Base-by-base conservation (phyloP, 768 basidiomycete genomes). In the Termitomyces sp. region DNA sequence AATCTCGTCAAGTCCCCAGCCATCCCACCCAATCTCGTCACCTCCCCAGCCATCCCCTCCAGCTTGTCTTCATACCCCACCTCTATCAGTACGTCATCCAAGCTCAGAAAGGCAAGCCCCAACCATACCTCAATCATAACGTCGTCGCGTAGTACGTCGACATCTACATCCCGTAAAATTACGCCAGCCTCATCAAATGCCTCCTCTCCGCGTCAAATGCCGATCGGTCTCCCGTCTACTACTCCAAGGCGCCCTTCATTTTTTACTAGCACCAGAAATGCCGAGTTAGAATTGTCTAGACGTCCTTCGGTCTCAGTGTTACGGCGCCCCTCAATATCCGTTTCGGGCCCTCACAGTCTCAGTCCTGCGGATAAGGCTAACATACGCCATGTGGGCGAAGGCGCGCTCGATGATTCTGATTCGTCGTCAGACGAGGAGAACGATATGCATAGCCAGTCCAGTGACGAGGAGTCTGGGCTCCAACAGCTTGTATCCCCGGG, bases 401-500 rank as follows among this genome's bases (percentile, higher is more conserved):
- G 90, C 27, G 87, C 86, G 1, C 70, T 92, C 4, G 86, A 88
- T 57, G 88, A 90, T 64, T 90, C 88, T 0, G 89, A 90, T 71
- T 88, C 88, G 1, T 80, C 79, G 1, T 78, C 69, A 57, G 70
- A 67, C 7, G 77, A 70, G 29, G 60, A 4, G 64, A 64, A n/a
- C 70, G 39, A 66, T 66, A 36, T 65, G 61, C 46, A 67, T 64
- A 13, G 62, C 5, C 66, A 64, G 48, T 74, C 67, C 8, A 74
- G 74, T 63, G 75, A 73, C 46, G 71, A 76, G 53, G 73, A 79
- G 59, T 39, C 51, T 32, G 57, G 55, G 4, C 48, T 65, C 14
- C 69, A 68, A 24, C 61, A 71, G 5, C 60, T 72, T 0, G 57
- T 70, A 37, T 76, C 78, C 5, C 76, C 79, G 0, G 69, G 71